These are phyloP conservation scores for Umbelopsis vinacea DNA, from an alignment of 192 early-diverging fungal species.

Conservation along the genomic window DNA sequence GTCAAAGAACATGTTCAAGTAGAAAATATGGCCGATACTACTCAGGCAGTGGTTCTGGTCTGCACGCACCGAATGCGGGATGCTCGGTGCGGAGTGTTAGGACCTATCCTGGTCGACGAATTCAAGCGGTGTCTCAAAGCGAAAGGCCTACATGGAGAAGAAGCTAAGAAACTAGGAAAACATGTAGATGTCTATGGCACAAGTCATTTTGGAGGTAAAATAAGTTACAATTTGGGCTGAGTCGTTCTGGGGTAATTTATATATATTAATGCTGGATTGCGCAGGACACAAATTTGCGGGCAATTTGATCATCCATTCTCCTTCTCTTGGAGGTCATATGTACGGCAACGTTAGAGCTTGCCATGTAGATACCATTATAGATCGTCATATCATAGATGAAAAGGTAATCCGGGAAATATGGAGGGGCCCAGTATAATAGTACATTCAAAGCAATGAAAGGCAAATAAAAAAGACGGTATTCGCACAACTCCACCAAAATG, in stretches of 20 bases:
- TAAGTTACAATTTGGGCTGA: not conserved
- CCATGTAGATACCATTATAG: slow-evolving; percentile 37
- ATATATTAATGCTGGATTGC: slow-evolving; percentile 32
- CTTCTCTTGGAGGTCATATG: slow-evolving; percentile 38
- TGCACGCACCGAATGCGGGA: slow-evolving; percentile 67
- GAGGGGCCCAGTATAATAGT: slow-evolving; percentile 32
- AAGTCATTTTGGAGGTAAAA: slow-evolving; percentile 59
- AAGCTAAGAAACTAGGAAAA: slow-evolving; percentile 36
- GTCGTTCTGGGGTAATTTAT: slow-evolving; percentile 15
- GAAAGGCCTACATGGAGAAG: slow-evolving; percentile 25
- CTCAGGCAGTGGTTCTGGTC: slow-evolving; percentile 55
- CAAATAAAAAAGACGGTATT: not conserved
- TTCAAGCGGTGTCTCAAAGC: slow-evolving; percentile 38
- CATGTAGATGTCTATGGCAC: slow-evolving; percentile 52
- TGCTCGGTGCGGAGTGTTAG: slow-evolving; percentile 67
- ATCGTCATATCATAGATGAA: slow-evolving; percentile 39
- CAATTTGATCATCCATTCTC: slow-evolving; percentile 57
- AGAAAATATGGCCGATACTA: slow-evolving; percentile 9
- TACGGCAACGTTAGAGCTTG: slow-evolving; percentile 47
- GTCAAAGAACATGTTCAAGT: slow-evolving; percentile 4
- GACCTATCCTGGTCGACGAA: slow-evolving; percentile 62
- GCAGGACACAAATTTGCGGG: slow-evolving; percentile 73
- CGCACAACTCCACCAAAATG: too few relatives aligned
- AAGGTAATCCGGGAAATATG: slow-evolving; percentile 41
- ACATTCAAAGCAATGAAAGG: not conserved